phyloP scores from a whole-genome alignment of 331 rosid genomes.

The Erythrophleum ivorense region DNA sequence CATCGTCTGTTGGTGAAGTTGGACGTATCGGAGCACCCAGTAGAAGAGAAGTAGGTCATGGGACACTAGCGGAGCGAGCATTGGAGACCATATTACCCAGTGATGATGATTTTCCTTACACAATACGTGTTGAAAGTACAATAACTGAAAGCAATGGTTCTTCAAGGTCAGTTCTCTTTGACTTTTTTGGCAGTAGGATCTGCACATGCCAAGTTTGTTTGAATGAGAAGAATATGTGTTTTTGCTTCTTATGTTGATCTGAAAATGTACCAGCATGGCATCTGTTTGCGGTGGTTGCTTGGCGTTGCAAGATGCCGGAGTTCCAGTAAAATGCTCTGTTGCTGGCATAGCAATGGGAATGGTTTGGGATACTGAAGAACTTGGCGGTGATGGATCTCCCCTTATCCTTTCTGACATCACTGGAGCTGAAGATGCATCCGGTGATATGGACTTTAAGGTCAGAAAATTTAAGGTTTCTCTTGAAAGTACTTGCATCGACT shows the following conservation, averaged over 20 bases:
- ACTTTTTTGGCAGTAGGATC: too few relatives aligned
- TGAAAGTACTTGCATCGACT: slow-evolving; percentile 28
- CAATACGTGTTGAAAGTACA: slow-evolving; percentile 93
- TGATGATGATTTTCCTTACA: slow-evolving; percentile 86
- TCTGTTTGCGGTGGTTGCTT: slow-evolving; percentile 93
- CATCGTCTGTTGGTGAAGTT: slow-evolving; percentile 93
- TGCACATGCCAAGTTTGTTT: too few relatives aligned
- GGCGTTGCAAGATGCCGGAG: slow-evolving; percentile 93
- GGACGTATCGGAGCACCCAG: slow-evolving; percentile 93
- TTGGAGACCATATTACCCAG: slow-evolving; percentile 82
- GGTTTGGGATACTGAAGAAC: slow-evolving; percentile 85
- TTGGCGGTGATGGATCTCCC: slow-evolving; percentile 92
- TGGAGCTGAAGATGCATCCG: slow-evolving; percentile 97
- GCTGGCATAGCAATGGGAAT: slow-evolving; percentile 97
- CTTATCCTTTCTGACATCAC: slow-evolving; percentile 87
- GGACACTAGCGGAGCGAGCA: slow-evolving; percentile 93
- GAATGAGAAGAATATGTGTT: too few relatives aligned
- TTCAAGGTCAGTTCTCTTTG: slow-evolving; percentile 69
- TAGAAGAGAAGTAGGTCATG: slow-evolving; percentile 96
- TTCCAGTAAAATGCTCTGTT: slow-evolving; percentile 74
- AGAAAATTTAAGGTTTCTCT: too few relatives aligned
- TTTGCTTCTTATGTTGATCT: too few relatives aligned
- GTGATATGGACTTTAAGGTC: slow-evolving; percentile 98
- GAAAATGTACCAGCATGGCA: slow-evolving; percentile 70
- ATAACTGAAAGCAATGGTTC: slow-evolving; percentile 98